These are phyloP conservation scores for Yamadazyma insecticola DNA, from an alignment of 805 yeast genomes.

Conservation along the genomic window DNA sequence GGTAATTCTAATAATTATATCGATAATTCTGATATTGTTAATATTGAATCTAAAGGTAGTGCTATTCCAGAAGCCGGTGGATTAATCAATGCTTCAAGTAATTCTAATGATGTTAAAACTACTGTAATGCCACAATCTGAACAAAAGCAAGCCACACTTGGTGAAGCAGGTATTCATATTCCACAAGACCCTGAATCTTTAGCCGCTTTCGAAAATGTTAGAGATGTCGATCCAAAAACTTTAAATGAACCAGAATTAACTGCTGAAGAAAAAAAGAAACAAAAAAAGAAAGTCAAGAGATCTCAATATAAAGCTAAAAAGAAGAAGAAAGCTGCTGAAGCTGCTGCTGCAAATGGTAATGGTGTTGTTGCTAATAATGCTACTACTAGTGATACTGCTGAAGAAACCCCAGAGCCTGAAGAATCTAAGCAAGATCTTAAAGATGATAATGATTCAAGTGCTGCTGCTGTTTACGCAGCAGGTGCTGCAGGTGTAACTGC, in stretches of 20 bases:
- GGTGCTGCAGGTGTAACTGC: slow-evolving; percentile 12
- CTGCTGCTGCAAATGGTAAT: slow-evolving; percentile 9
- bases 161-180: slow-evolving; percentile 72
- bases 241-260: slow-evolving; percentile 43
- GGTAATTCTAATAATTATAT: slow-evolving; percentile 53
- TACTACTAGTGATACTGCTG: slow-evolving; percentile 12
- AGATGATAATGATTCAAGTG: slow-evolving; percentile 3
- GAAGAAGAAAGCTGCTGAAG: slow-evolving; percentile 25
- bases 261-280: slow-evolving; percentile 36
- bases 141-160: slow-evolving; percentile 36
- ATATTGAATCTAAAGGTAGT: slow-evolving; percentile 13
- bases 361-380: slow-evolving; percentile 7
- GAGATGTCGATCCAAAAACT: slow-evolving; percentile 43
- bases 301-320: slow-evolving; percentile 39
- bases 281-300: slow-evolving; percentile 42
- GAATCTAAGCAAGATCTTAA: slow-evolving; percentile 2
- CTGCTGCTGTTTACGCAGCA: slow-evolving; percentile 7
- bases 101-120: slow-evolving; percentile 23
- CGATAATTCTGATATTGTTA: slow-evolving; percentile 29
- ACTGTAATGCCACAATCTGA: slow-evolving; percentile 35
- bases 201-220: slow-evolving; percentile 57
- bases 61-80: slow-evolving; percentile 33
- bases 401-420: slow-evolving; percentile 19
- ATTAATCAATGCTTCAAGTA: slow-evolving; percentile 41
- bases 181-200: slow-evolving; percentile 63